These are phyloP conservation scores for Candida coquimbonensis DNA, from an alignment of 805 yeast genomes.

Conservation along the genomic window DNA sequence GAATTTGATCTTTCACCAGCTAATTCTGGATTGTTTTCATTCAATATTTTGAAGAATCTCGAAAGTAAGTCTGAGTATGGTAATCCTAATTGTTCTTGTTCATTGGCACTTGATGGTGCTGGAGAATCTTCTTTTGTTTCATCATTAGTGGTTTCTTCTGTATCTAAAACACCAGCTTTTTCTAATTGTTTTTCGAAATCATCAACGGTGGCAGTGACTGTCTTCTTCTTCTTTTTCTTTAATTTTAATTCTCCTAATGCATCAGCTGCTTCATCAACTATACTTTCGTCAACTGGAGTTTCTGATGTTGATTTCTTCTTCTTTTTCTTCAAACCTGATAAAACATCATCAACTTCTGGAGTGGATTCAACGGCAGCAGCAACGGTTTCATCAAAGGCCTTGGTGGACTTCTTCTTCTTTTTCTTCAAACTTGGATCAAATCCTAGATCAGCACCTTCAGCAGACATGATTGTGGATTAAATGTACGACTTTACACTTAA, in stretches of 20 bases:
- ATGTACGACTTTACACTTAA: too few species aligned
- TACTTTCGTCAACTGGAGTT: constrained; percentile 28
- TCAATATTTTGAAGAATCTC: constrained; percentile 80
- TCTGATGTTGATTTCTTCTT: constrained; percentile 58
- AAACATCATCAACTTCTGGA: constrained; percentile 51
- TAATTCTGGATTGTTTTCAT: constrained; percentile 93
- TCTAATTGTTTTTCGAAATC: constrained; percentile 88
- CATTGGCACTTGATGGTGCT: constrained; percentile 13
- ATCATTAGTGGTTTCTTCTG: constrained; percentile 6
- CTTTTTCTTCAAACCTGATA: constrained; percentile 79
- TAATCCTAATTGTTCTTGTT: constrained; percentile 46
- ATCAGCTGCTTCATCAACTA: constrained; percentile 43
- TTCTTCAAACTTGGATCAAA: constrained; percentile 72
- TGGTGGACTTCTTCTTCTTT: constrained; percentile 66
- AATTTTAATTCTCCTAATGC: constrained; percentile 64
- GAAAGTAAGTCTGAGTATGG: constrained; percentile 73
- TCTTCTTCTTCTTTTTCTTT: constrained; percentile 84
- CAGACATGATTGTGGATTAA: too few species aligned
- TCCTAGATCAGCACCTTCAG: constrained; percentile 33
- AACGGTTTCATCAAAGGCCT: constrained; percentile 30
- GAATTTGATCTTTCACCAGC: constrained; percentile 94
- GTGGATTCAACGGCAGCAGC: constrained; percentile 33
- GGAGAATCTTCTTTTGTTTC: constrained; percentile 18
- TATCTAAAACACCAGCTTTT: constrained; percentile 72
- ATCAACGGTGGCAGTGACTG: constrained; percentile 49